Base-by-base conservation (phyloP, 1,284 basidiomycete genomes). In the Apiotrichum akiyoshidainum region DNA sequence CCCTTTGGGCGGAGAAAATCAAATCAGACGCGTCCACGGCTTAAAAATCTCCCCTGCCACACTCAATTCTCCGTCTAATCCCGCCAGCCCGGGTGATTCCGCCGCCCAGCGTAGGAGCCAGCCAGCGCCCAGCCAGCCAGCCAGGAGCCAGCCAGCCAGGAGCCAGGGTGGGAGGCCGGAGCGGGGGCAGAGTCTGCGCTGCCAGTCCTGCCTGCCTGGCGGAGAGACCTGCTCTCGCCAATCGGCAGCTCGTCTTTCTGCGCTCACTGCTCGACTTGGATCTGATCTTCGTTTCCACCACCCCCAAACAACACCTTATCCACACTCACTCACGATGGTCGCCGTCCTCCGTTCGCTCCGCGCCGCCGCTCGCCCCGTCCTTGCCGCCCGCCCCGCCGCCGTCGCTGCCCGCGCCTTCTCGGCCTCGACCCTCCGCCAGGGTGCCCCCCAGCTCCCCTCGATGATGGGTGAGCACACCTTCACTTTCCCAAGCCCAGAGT, bases 291-390 rank as follows among this genome's bases (percentile, higher is more conserved):
- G 40, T 48, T 39, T 48, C 48, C 61, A 60, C 52, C 55, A 51
- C n/a, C 7, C 14, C 34, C 10, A 22, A 14, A 22, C 48, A 21
- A 10, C 33, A 6, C 31, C 56, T 55, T 55, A 49, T 40, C 41
- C 37, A 34, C 48, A 41, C 22, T 19, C 46, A 22, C 33, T 41
- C 47, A 64, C 41, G 41, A 74, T 75, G 74, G 68, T 73, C 50
- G 61, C 71, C 51, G 55, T 70, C 57, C 52, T 74, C 56, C 63
- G 71, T 49, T 71, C 73, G n/a, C 59, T 75, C 63, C 69, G 69
- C 57, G 62, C 63, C 46, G 59, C 64, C 49, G 60, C 67, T 53
- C 62, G 63, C 57, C 63, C 68, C 45, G 45, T 53, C 44, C 42
- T 65, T 35, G 63, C 59, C 42, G 58, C 63, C 52, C 58, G 56